These are phyloP conservation scores for Solanum appendiculatum DNA, from an alignment of 257 asterid genomes.

Conservation along the genomic window DNA sequence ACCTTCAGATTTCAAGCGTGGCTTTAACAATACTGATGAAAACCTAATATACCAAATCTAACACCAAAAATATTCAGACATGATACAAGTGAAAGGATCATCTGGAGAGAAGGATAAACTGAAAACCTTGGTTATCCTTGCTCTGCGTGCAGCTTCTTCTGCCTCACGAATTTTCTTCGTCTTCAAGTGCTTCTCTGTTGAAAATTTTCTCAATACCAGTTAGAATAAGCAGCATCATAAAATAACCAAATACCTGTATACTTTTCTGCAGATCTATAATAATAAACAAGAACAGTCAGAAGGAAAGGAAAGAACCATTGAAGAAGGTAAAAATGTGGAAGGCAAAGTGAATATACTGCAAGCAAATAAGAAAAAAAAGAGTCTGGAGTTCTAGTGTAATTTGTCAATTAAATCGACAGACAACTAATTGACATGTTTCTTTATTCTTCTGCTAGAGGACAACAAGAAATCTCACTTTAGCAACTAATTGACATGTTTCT, in stretches of 20 bases:
- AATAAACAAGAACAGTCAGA: background rate
- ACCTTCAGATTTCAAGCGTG: background rate
- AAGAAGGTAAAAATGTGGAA: background rate
- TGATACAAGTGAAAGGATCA: background rate
- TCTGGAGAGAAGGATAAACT: conserved; percentile 5
- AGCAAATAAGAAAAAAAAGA: background rate
- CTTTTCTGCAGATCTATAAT: background rate
- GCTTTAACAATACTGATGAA: background rate
- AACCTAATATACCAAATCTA: background rate
- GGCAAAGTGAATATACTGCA: background rate
- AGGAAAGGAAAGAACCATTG: background rate
- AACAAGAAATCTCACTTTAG: background rate
- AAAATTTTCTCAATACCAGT: conserved; percentile 1
- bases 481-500: background rate
- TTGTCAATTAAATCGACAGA: background rate
- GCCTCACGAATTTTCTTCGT: conserved; percentile 83
- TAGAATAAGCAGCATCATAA: background rate
- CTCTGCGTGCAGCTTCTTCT: conserved; percentile 82
- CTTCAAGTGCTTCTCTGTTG: conserved; percentile 68
- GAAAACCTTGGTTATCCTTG: conserved; percentile 80
- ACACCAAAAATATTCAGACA: background rate
- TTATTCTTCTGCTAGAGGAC: background rate
- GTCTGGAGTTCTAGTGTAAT: background rate
- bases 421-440: background rate
- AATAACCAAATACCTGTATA: background rate